Evolutionary conservation across 2,329 filamentous ascomycete genomes (phyloP), one percentile per base, ranked within the genome.

Genomic region (Berkeleyomyces rouxiae): DNA sequence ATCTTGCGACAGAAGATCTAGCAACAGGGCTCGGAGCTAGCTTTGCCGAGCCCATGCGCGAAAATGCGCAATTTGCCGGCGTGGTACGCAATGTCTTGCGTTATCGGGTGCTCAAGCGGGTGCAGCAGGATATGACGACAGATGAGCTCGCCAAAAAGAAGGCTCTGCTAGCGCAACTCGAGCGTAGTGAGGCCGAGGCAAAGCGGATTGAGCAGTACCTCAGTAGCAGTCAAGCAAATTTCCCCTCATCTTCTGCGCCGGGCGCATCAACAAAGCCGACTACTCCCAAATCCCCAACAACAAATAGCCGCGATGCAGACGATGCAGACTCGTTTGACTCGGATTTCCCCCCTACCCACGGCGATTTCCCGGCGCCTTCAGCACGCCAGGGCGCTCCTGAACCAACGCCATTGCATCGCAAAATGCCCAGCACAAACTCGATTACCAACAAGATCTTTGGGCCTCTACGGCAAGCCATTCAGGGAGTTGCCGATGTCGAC

Each of bases 31-130:
- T 99, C n/a, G 91, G 91, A 23, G 91, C 92, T 42, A 93, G 84
- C 67, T 99, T 99, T 70, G 90, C 95, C 0, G 95, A 99, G 70
- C 93, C 93, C 0, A 96, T 99, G 90, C 83, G 95, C 62, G 93
- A 99, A 74, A 95, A 90, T 69, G 91, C 93, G 10, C 93, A 99
- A 70, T 99, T 99, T 72, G 93, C 93, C 0, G 89, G 93, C 9
- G 90, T 99, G 0, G 93, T 99, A 3, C 84, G 91, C 49, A 88
- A 79, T 67, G 92, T 99, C 42, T 77, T 99, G 62, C 83, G 88
- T 67, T 99, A 96, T 71, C 81, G 93, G 13, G 86, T 97, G 2
- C 76, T 96, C 66, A 99, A 99, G 76, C 82, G 93, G 57, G 89
- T 99, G 61, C 93, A 99, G 71, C 90, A 97, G 72, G 93, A 99